Base-by-base conservation (phyloP, 257 asterid species). In the Fraxinus americana region DNA sequence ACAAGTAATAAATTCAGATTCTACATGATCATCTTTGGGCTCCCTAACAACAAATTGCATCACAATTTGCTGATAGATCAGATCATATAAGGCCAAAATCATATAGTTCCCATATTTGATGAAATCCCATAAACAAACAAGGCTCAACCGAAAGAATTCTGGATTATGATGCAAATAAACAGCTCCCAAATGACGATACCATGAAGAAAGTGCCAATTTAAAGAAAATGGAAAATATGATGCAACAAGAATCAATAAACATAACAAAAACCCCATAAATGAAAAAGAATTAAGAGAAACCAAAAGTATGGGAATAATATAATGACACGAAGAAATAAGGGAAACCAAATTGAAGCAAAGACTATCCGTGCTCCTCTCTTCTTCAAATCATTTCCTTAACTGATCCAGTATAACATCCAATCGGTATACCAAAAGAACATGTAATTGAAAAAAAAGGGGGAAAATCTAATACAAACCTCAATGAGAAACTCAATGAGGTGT, bases 391-490 rank as follows among this genome's bases (percentile, higher is more conserved):
- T 27, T 27, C 21, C 35, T 11, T 0, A 61, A 61, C 35, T 61
- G 36, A 63, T 25, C 69, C 29, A 75, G 34, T 68, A 35, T 32
- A 71, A 16, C 52, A 84, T 54, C 81, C 16, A 66, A 63, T 38
- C 67, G 75, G 12, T 45, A 71, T 2, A 7, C 39, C 2, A 48
- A 77, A 69, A 32, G 48, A 71, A n/a, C 59, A 59, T 30, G 48
- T 70, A 57, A 54, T 34, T 13, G 21, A 12, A 59, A 38, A 30
- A 0, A 9, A 29, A 5, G 66, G 35, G 34, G 43, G 16, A 2
- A 11, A 43, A 68, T 77, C 23, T 39, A 68, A 23, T 14, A 75
- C 71, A 21, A 48, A 75, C 84, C 75, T 77, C 48, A 36, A 67
- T 34, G 34, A 17, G 23, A 48, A 75, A 82, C 75, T 77, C 48